A percentile compares a stretch with the other conserved stretches of the same genome.
Evolutionary conservation across 306 rosid species (phyloP).

Genomic region (Citrullus colocynthis): DNA sequence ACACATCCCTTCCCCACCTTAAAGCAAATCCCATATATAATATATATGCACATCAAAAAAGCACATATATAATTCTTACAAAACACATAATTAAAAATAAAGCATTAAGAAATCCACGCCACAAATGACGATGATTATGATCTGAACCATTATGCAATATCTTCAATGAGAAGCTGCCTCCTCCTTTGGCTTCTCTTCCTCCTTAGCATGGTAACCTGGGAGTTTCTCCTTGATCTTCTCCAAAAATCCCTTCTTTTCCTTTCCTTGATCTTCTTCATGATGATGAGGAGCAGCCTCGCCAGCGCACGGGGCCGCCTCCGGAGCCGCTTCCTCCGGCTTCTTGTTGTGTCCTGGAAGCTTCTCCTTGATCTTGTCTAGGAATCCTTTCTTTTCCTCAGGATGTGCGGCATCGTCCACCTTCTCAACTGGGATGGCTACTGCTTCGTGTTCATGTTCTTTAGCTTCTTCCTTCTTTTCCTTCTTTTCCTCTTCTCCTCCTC

Average conservation of each 20-base stretch:
- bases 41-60: neutral
- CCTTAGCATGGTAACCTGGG: conserved; percentile 76
- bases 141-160: conserved; percentile 13
- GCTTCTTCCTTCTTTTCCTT: conserved; percentile 13
- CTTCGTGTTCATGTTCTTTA: conserved; percentile 15
- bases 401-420: conserved; percentile 25
- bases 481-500: conserved; percentile 18
- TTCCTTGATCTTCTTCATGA: conserved; percentile 27
- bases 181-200: conserved; percentile 81
- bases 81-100: neutral
- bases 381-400: conserved; percentile 64
- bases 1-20: neutral
- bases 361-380: conserved; percentile 67
- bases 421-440: conserved; percentile 36
- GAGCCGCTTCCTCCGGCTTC: conserved; percentile 33
- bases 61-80: neutral
- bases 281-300: neutral
- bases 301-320: neutral
- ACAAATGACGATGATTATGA: neutral
- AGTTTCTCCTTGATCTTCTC: conserved; percentile 86
- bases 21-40: neutral
- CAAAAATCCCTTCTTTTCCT: conserved; percentile 68
- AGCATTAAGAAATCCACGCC: conserved; percentile 9
- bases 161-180: conserved; percentile 61
- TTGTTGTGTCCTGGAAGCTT: conserved; percentile 66